Evolutionary conservation across 345 rosid genomes (phyloP).

Genomic region (Citrus maxima): DNA sequence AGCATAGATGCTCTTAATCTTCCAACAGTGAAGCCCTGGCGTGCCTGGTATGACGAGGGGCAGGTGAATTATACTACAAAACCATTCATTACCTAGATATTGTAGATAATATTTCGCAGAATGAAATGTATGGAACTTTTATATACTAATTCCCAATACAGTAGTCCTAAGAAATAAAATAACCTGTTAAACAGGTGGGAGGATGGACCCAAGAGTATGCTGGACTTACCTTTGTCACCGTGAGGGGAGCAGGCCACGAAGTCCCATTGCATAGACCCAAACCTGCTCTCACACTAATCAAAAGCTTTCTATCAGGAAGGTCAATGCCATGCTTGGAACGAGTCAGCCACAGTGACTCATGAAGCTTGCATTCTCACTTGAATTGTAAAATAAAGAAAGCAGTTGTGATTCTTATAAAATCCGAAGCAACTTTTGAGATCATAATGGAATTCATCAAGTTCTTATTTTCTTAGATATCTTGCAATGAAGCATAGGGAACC

Average conservation of each 20-base stretch:
- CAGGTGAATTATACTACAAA: conserved; percentile 41
- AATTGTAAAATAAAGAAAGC: not conserved
- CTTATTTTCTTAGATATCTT: no score
- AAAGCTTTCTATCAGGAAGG: conserved; percentile 71
- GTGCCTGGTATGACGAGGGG: conserved; percentile 80
- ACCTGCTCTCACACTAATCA: conserved; percentile 55
- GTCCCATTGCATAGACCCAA: conserved; percentile 85
- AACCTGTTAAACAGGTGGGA: conserved; percentile 61
- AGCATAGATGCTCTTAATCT: conserved; percentile 79
- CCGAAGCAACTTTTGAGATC: no score
- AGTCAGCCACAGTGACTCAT: conserved; percentile 30
- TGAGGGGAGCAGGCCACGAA: conserved; percentile 94
- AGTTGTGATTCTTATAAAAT: not conserved
- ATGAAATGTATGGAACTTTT: not conserved
- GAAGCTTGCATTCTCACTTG: not conserved
- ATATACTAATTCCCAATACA: not conserved
- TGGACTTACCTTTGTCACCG: conserved; percentile 75
- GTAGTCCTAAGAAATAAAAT: no score
- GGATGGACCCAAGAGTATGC: conserved; percentile 91
- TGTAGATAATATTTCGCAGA: not conserved
- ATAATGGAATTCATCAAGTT: no score
- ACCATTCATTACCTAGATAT: no score
- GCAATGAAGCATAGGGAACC: no score
- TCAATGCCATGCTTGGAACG: conserved; percentile 40
- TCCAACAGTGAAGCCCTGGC: conserved; percentile 59